phyloP scores from a whole-genome alignment of 331 rosid genomes.

The Rosa hybrid region DNA sequence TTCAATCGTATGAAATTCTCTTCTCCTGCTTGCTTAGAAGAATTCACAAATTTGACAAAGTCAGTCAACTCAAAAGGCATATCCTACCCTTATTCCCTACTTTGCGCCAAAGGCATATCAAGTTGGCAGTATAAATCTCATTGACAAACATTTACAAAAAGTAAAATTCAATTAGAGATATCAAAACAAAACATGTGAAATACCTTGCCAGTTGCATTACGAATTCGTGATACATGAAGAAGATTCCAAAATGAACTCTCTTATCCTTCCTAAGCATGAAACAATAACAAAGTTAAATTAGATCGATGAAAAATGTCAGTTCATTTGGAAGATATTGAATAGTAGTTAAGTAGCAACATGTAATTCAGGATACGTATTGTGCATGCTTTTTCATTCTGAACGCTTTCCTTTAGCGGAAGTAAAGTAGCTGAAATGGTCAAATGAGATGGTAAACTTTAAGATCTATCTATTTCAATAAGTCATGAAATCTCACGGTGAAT shows the following conservation, averaged over 20 bases:
- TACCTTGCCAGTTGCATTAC: too few species aligned
- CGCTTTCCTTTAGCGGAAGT: conserved; percentile 73
- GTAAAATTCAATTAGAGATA: too few species aligned
- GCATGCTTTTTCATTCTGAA: conserved; percentile 64
- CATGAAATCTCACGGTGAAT: conserved; percentile 14
- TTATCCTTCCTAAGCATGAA: conserved; percentile 64
- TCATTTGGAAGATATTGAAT: conserved; percentile 25
- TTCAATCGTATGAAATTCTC: too few species aligned
- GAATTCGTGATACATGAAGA: too few species aligned
- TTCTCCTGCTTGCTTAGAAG: too few species aligned
- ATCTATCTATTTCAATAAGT: conserved; percentile 15
- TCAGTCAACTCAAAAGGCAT: too few species aligned
- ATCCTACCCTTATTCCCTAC: too few species aligned
- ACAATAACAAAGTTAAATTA: conserved; percentile 26
- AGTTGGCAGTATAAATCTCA: too few species aligned
- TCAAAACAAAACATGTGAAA: too few species aligned
- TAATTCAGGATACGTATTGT: conserved; percentile 92
- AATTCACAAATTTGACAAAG: too few species aligned
- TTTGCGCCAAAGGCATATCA: too few species aligned
- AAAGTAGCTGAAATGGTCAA: conserved; percentile 20
- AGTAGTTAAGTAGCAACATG: conserved; percentile 72
- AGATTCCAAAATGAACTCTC: conserved; percentile 65
- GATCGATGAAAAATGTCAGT: conserved; percentile 20
- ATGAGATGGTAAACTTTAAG: not conserved
- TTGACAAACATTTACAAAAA: too few species aligned